Conservation (phyloP, 257 asterid species). For the Paulownia fortunei region DNA sequence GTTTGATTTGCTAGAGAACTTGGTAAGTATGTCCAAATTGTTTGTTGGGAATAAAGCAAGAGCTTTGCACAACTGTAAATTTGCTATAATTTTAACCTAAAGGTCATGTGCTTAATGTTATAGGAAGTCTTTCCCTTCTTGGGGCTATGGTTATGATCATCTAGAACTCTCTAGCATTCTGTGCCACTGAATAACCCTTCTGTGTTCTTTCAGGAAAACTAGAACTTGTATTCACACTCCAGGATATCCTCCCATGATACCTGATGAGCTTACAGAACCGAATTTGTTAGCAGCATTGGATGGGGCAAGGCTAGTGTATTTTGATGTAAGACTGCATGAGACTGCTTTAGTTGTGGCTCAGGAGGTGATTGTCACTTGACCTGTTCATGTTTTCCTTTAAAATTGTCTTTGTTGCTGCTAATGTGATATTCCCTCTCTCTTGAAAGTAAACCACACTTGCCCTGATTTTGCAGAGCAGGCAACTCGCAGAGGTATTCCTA, state of each 20-base stretch:
- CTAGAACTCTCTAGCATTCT: conserved; percentile 13
- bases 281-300: conserved; percentile 67
- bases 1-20: conserved; percentile 13
- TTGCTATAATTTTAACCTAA: conserved; percentile 8
- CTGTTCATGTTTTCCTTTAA: conserved; percentile 22
- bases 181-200: background rate
- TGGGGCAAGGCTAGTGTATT: conserved; percentile 77
- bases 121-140: background rate
- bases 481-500: conserved; percentile 81
- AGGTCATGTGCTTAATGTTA: background rate
- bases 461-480: conserved; percentile 93
- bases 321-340: conserved; percentile 83
- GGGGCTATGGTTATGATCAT: background rate
- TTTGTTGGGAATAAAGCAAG: background rate
- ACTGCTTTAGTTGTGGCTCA: conserved; percentile 78
- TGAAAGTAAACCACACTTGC: conserved; percentile 44
- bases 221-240: conserved; percentile 98
- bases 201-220: conserved; percentile 74
- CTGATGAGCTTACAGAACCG: conserved; percentile 74
- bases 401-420: background rate
- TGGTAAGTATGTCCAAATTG: background rate
- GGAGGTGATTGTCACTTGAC: conserved; percentile 66
- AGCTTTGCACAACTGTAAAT: background rate
- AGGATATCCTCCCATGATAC: conserved; percentile 91
- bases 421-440: conserved; percentile 15